These are phyloP conservation scores for Colletotrichum musae DNA, from an alignment of 2,329 filamentous ascomycete genomes.

Conservation along the genomic window DNA sequence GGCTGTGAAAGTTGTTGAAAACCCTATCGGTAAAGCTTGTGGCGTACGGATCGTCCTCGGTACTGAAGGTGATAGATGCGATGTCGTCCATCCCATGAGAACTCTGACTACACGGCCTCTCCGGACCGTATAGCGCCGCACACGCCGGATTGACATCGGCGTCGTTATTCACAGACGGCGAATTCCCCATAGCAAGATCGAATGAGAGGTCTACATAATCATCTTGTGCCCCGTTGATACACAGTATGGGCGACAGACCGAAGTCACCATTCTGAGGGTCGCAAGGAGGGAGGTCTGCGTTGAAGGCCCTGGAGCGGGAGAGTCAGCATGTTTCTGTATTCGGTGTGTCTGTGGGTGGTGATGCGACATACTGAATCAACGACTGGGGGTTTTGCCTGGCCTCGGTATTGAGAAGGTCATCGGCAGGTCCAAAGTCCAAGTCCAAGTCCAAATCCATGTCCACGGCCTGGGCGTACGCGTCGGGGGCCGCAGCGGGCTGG, in stretches of 20 bases:
- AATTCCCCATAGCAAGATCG: slow-evolving; percentile 16
- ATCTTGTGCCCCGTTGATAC: neutral
- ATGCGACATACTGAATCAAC: slow-evolving; percentile 23
- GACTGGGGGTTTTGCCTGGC: slow-evolving; percentile 6
- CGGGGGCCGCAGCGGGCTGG: neutral
- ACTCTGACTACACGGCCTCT: slow-evolving; percentile 1
- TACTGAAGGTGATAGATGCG: slow-evolving; percentile 27
- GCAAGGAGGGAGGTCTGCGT: slow-evolving; percentile 10
- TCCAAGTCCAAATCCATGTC: neutral
- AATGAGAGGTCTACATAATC: slow-evolving; percentile 22
- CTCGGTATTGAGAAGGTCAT: slow-evolving; percentile 8
- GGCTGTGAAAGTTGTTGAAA: slow-evolving; percentile 18
- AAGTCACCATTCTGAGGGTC: neutral
- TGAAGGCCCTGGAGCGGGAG: slow-evolving; percentile 8
- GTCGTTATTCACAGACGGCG: slow-evolving; percentile 9
- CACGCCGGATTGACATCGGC: neutral
- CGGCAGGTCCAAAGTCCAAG: neutral
- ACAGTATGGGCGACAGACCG: slow-evolving; percentile 4
- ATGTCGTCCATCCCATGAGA: slow-evolving; percentile 26
- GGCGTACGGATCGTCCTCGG: neutral
- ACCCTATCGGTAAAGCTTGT: slow-evolving; percentile 3
- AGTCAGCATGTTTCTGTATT: neutral
- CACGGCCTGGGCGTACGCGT: neutral
- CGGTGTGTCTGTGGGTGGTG: neutral
- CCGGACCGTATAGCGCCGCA: neutral